phyloP scores from a whole-genome alignment of 1,284 basidiomycete genomes.

The Thelephora terrestris region DNA sequence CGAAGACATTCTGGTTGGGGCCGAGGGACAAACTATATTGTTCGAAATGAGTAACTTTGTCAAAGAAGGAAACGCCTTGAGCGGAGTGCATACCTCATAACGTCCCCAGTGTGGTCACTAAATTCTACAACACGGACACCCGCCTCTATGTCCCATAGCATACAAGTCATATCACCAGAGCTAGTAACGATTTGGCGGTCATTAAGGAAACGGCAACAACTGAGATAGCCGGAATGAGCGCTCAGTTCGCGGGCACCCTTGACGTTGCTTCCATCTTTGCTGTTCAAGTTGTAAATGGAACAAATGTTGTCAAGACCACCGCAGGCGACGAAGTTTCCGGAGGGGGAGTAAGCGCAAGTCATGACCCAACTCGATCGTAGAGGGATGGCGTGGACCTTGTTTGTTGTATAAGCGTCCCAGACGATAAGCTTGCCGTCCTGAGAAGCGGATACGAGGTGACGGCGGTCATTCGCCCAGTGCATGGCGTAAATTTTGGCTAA shows the following conservation, averaged over 20 bases:
- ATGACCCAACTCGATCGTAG: conserved; percentile 98
- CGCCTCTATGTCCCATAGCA: conserved; percentile 99
- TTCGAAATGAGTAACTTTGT: conserved; percentile 6
- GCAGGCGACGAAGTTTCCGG: conserved; percentile 94
- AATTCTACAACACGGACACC: conserved; percentile 94
- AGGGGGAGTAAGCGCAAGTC: conserved; percentile 98
- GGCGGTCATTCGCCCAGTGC: conserved; percentile 96
- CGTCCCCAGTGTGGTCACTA: conserved; percentile 98
- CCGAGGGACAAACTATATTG: conserved; percentile 78
- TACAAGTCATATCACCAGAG: conserved; percentile 99
- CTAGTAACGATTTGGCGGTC: conserved; percentile 96
- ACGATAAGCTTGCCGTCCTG: conserved; percentile 99
- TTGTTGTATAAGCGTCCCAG: conserved; percentile 99
- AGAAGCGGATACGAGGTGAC: conserved; percentile 96
- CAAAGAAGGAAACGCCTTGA: conserved; percentile 10
- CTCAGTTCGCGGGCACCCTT: conserved; percentile 84
- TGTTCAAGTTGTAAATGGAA: conserved; percentile 91
- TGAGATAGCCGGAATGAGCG: conserved; percentile 96
- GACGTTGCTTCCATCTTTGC: conserved; percentile 60
- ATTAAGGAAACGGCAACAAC: conserved; percentile 96
- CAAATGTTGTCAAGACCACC: conserved; percentile 99
- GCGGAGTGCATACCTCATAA: conserved; percentile 74
- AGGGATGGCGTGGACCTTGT: conserved; percentile 99
- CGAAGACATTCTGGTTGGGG: conserved; percentile 92
- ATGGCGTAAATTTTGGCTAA: conserved; percentile 99